These are phyloP conservation scores for Clitopilus hobsonii DNA, from an alignment of 768 basidiomycete genomes.

Conservation along the genomic window DNA sequence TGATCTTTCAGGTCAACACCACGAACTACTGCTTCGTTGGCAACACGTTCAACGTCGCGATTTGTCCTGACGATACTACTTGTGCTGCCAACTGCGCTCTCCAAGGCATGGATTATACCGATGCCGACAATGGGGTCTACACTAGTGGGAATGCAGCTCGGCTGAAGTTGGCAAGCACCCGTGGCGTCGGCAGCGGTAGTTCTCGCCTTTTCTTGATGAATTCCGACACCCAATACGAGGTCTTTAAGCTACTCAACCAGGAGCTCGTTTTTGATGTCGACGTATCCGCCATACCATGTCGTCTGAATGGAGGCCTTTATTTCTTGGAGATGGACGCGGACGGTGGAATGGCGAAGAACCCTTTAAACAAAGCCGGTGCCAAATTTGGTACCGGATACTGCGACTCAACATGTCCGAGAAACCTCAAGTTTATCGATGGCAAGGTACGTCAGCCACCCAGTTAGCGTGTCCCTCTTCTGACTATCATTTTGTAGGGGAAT, in stretches of 20 bases:
- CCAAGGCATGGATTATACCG: constrained; percentile 43
- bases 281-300: constrained; percentile 51
- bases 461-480: neutral
- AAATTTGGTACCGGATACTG: constrained; percentile 32
- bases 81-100: constrained; percentile 41
- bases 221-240: constrained; percentile 37
- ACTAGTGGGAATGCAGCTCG: constrained; percentile 39
- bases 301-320: constrained; percentile 57
- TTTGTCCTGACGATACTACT: constrained; percentile 44
- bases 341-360: constrained; percentile 42
- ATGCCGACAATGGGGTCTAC: constrained; percentile 52
- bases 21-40: constrained; percentile 50
- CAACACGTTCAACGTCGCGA: constrained; percentile 46
- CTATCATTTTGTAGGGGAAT: constrained; percentile 34
- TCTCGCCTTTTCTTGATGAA: constrained; percentile 48
- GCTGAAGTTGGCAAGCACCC: constrained; percentile 42
- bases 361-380: constrained; percentile 53
- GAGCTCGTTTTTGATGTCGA: constrained; percentile 63
- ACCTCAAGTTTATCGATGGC: constrained; percentile 59
- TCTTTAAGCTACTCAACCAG: constrained; percentile 44
- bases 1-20: constrained; percentile 34
- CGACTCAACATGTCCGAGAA: constrained; percentile 48
- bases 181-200: constrained; percentile 30
- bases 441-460: constrained; percentile 25
- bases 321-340: constrained; percentile 54